Base-by-base conservation (phyloP, 768 basidiomycete species). In the Rhizopogon sp. region DNA sequence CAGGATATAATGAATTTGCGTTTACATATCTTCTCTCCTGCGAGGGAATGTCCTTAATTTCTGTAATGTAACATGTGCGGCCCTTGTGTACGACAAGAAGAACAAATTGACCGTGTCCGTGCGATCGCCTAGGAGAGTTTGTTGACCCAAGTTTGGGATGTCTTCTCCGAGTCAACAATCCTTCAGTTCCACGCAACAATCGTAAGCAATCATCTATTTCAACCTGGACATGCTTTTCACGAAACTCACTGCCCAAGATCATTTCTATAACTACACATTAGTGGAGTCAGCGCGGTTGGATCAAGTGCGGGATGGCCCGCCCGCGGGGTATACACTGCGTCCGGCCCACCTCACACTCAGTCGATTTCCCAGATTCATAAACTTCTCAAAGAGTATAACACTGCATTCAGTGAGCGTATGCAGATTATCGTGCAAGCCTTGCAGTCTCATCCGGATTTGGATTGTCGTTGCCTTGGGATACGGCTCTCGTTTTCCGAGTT, bases 391-490 rank as follows among this genome's bases (percentile, higher is more conserved):
- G 84, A 87, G 43, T 93, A 90, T 63, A 81, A 87, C 5, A 66
- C 75, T 3, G 68, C 79, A 4, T 98, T 98, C 72, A 87, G 90
- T 17, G 88, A 93, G 47, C 80, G 80, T 53, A 82, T 85, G 8
- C 84, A 88, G 56, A 74, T 76, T 13, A 81, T 98, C 61, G 92
- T 93, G 14, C 77, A 83, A 31, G 79, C 81, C 2, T 76, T 97
- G 33, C 88, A 89, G 58, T 76, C 77, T 2, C 92, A 96, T 66
- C 78, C 87, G 14, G 95, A 98, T 70, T 78, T 93, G 42, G 95
- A 99, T 69, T 90, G 94, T 63, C 83, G 93, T 51, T 94, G 96
- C 71, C 72, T 99, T 58, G 91, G 84, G 17, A 87, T 93, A 29
- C 76, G 95, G 39, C 72, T 98, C 31, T 88, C 88, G 0, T 91